Percentiles rank a stretch among this genome's conserved stretches.
Conservation (phyloP, 331 rosid species). For the Acacia pycnantha region DNA sequence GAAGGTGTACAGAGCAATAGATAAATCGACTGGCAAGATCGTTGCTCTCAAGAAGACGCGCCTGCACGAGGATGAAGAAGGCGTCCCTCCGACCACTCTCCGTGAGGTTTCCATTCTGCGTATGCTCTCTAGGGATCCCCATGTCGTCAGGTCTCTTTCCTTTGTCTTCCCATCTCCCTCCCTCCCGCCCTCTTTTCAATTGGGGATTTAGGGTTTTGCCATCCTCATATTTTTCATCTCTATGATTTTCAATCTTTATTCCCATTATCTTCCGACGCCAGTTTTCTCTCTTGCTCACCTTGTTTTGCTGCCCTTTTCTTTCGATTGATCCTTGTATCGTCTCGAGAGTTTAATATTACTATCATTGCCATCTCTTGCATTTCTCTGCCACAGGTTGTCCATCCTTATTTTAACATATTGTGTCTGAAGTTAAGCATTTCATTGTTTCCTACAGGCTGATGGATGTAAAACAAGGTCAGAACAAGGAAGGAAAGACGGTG, state of each 20-base stretch:
- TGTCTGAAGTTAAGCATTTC: background rate
- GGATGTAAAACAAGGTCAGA: slow-evolving; percentile 95
- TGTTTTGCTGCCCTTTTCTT: background rate
- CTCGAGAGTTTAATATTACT: background rate
- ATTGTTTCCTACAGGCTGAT: slow-evolving; percentile 49
- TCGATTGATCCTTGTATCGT: background rate
- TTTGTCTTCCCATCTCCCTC: background rate
- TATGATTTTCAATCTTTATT: background rate
- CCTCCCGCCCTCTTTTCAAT: background rate
- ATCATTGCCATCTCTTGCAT: background rate
- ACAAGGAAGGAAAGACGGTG: slow-evolving; percentile 90
- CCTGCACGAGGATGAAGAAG: slow-evolving; percentile 94
- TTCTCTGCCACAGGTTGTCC: background rate
- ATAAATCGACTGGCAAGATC: slow-evolving; percentile 81
- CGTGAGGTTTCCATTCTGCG: slow-evolving; percentile 90
- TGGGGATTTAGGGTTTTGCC: background rate
- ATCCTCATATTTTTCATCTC: background rate
- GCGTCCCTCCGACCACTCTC: slow-evolving; percentile 97
- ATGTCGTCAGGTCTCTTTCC: slow-evolving; percentile 57
- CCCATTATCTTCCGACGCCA: background rate
- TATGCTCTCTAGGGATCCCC: slow-evolving; percentile 94
- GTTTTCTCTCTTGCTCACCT: background rate
- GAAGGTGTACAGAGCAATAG: slow-evolving; percentile 87
- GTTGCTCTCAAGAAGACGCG: slow-evolving; percentile 97
- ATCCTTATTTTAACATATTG: background rate